Conservation (phyloP, 2,329 filamentous ascomycete species). For the Calonectria pauciramosa region DNA sequence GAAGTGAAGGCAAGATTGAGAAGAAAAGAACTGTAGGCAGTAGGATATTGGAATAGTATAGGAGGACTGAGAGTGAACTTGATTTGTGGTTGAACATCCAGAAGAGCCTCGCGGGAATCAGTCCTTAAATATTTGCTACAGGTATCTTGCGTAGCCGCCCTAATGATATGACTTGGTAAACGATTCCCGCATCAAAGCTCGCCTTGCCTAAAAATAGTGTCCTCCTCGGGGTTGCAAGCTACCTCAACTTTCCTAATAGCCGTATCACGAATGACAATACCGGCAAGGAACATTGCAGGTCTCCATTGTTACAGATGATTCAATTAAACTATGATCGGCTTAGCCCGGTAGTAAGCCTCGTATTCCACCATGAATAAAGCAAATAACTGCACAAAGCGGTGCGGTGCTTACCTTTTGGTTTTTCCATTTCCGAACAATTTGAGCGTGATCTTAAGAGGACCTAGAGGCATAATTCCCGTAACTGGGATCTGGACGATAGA, state of each 20-base stretch:
- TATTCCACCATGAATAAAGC: not conserved
- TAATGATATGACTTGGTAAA: not conserved
- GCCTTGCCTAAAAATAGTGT: not conserved
- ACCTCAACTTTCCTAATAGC: no score
- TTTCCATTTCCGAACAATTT: not conserved
- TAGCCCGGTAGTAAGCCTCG: not conserved
- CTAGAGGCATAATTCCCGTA: not conserved
- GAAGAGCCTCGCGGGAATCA: not conserved
- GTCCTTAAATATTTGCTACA: not conserved
- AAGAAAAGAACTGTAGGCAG: not conserved
- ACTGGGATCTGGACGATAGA: not conserved
- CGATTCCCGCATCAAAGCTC: not conserved
- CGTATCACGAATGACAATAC: no score
- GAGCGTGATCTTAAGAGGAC: not conserved
- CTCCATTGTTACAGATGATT: not conserved
- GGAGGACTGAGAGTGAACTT: not conserved
- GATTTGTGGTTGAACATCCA: not conserved
- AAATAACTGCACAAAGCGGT: not conserved
- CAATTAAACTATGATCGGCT: not conserved
- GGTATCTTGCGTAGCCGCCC: not conserved
- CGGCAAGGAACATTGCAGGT: not conserved
- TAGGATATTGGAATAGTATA: not conserved
- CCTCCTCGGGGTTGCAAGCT: no score
- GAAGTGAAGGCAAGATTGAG: no score
- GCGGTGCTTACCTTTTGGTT: not conserved